Evolutionary conservation across 2,329 filamentous ascomycete species (phyloP).

Genomic region (Fusarium lyarnte): DNA sequence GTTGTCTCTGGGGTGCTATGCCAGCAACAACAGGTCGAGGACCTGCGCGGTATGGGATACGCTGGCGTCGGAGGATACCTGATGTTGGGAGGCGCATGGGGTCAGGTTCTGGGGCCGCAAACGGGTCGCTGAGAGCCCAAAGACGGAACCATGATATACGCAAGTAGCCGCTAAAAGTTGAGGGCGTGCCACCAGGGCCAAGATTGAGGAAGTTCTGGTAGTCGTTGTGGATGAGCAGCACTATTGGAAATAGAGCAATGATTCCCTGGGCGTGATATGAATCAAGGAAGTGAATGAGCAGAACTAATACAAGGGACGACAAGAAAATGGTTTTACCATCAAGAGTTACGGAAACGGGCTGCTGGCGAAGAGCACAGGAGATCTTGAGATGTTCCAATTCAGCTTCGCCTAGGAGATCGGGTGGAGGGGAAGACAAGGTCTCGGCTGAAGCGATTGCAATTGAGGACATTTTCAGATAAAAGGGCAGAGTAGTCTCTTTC

Average conservation of each 20-base stretch:
- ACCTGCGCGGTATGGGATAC: slow-evolving; percentile 70
- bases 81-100: slow-evolving; percentile 60
- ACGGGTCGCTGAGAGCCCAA: slow-evolving; percentile 77
- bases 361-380: slow-evolving; percentile 49
- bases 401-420: slow-evolving; percentile 31
- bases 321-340: slow-evolving; percentile 60
- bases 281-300: slow-evolving; percentile 62
- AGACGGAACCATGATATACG: slow-evolving; percentile 77
- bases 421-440: slow-evolving; percentile 36
- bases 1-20: slow-evolving; percentile 84
- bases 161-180: slow-evolving; percentile 77
- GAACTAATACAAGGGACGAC: slow-evolving; percentile 57
- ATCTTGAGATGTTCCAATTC: slow-evolving; percentile 37
- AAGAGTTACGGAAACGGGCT: slow-evolving; percentile 64
- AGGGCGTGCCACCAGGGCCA: slow-evolving; percentile 82
- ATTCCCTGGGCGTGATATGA: slow-evolving; percentile 59
- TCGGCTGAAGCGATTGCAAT: slow-evolving; percentile 42
- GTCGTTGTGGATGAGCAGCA: slow-evolving; percentile 71
- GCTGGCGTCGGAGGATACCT: slow-evolving; percentile 65
- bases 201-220: slow-evolving; percentile 80
- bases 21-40: slow-evolving; percentile 74
- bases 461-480: slow-evolving; percentile 37
- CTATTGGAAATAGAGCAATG: slow-evolving; percentile 59
- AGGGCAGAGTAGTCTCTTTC: not conserved
- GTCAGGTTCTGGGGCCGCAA: slow-evolving; percentile 64